phyloP scores from a whole-genome alignment of 2,329 filamentous ascomycete species.

The Botrytis cinerea region DNA sequence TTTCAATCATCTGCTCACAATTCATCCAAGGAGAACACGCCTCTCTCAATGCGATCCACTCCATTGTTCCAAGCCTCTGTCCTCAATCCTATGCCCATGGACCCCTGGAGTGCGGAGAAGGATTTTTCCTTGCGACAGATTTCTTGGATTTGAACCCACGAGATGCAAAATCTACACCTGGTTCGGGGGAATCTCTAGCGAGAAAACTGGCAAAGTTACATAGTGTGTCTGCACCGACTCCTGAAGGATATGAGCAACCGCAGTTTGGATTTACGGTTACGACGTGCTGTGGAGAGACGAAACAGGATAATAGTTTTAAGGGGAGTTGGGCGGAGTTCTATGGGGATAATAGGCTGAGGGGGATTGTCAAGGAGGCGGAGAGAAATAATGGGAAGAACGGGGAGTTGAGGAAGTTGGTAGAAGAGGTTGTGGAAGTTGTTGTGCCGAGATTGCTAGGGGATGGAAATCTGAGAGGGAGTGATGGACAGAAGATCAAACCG shows the following conservation, averaged over 20 bases:
- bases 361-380: slow-evolving; percentile 60
- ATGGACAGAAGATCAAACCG: slow-evolving; percentile 61
- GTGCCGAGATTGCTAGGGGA: slow-evolving; percentile 77
- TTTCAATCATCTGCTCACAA: slow-evolving; percentile 19
- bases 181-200: slow-evolving; percentile 58
- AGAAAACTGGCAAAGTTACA: slow-evolving; percentile 78
- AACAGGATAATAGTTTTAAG: slow-evolving; percentile 75
- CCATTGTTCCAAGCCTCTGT: slow-evolving; percentile 71
- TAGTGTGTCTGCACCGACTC: slow-evolving; percentile 68
- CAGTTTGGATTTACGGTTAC: slow-evolving; percentile 82
- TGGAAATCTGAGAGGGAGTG: slow-evolving; percentile 56
- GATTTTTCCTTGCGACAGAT: slow-evolving; percentile 68
- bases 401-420: slow-evolving; percentile 63
- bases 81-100: slow-evolving; percentile 77
- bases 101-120: slow-evolving; percentile 46
- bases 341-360: slow-evolving; percentile 70
- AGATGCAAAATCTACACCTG: slow-evolving; percentile 33
- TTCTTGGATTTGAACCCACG: slow-evolving; percentile 66
- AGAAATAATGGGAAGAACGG: slow-evolving; percentile 64
- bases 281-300: slow-evolving; percentile 84
- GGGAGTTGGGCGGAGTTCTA: slow-evolving; percentile 85
- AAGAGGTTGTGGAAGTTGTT: slow-evolving; percentile 62
- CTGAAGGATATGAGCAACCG: slow-evolving; percentile 57
- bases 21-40: slow-evolving; percentile 69
- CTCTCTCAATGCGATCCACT: slow-evolving; percentile 80